Percentiles rank a stretch among this genome's conserved stretches.
Conservation (phyloP, 441 rosid genomes). For the Adansonia madagascariensis region DNA sequence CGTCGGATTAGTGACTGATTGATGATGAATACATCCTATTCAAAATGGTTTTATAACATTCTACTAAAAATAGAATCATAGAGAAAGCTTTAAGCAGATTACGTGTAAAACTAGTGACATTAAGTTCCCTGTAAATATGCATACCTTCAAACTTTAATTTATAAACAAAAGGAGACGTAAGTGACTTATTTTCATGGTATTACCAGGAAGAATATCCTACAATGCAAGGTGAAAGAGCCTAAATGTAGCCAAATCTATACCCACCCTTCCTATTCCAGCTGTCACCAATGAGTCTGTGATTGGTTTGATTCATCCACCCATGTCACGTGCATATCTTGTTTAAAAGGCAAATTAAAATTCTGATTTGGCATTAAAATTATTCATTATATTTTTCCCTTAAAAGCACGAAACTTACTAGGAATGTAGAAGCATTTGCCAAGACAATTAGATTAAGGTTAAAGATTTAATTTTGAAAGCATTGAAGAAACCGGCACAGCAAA, state of each 20-base stretch:
- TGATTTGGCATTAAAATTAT: neutral
- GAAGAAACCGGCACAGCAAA: neutral
- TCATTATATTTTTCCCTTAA: neutral
- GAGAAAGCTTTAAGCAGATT: conserved; percentile 7
- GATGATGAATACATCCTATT: neutral
- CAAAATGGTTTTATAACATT: neutral
- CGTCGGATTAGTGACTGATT: neutral
- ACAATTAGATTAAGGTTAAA: neutral
- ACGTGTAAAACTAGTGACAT: conserved; percentile 9
- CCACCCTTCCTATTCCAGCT: conserved; percentile 12
- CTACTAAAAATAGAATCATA: neutral
- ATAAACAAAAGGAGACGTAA: conserved; percentile 1
- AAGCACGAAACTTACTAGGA: neutral
- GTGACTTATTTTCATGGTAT: neutral
- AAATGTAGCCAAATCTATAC: conserved; percentile 13
- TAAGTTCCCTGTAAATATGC: conserved; percentile 15
- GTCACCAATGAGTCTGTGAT: neutral
- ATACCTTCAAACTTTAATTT: neutral
- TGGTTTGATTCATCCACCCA: neutral
- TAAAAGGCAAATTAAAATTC: neutral
- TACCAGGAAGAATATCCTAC: conserved; percentile 3
- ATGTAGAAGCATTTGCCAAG: neutral
- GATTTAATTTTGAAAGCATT: neutral
- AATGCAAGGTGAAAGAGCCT: conserved; percentile 8
- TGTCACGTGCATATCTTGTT: neutral